phyloP scores from a whole-genome alignment of 441 rosid genomes.

The Cnidoscolus chayamansa region DNA sequence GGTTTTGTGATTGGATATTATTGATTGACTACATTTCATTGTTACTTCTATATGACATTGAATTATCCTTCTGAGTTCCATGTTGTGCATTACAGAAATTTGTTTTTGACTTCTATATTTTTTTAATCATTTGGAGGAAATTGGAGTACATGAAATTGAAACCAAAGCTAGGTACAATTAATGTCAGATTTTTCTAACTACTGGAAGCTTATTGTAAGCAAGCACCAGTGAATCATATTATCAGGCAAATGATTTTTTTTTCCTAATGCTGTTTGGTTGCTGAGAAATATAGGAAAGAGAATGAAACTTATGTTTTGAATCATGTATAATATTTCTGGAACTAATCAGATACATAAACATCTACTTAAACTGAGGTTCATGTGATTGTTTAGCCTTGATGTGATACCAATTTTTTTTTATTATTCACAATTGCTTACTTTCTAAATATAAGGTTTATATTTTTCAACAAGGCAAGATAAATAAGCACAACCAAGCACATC shows the following conservation, averaged over 20 bases:
- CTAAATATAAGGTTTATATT: background rate
- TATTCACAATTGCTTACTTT: background rate
- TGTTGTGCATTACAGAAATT: background rate
- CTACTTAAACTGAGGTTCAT: background rate
- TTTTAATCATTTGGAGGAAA: background rate
- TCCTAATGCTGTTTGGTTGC: constrained; percentile 19
- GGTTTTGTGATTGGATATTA: background rate
- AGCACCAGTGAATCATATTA: background rate
- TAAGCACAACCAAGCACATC: background rate
- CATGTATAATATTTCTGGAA: too few species aligned
- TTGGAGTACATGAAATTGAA: background rate
- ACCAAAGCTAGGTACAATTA: background rate
- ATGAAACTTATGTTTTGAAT: background rate
- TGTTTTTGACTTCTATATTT: background rate
- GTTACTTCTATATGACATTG: background rate
- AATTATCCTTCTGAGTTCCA: background rate
- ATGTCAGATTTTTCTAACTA: background rate
- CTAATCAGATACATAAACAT: too few species aligned
- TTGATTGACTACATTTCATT: background rate
- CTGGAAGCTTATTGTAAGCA: background rate
- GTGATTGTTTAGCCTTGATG: background rate
- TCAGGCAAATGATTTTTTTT: too few species aligned
- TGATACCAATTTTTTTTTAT: background rate
- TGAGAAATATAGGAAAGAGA: constrained; percentile 11
- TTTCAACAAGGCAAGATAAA: background rate